Base-by-base conservation (phyloP, 805 yeast genomes). In the Wickerhamiella azyma region DNA sequence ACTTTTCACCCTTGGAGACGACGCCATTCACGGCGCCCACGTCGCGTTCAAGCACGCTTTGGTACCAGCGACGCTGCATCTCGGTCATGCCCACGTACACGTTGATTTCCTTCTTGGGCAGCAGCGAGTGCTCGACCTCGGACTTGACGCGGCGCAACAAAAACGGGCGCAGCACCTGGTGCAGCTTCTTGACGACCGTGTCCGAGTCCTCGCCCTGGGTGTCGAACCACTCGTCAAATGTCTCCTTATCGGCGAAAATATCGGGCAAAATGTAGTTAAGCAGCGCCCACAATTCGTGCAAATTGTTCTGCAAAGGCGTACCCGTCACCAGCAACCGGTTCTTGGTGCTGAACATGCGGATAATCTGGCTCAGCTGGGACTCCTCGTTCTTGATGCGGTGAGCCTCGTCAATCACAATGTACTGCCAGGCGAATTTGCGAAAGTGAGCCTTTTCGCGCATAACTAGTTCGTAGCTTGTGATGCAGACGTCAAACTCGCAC, bases 21-120 rank as follows among this genome's bases (percentile, higher is more conserved):
- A 81, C 94, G 35, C 97, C 97, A 63, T 89, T 89, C 7, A 89
- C 96, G 0, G 96, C 96, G 61, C 85, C 95, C 45, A 89, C 84
- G 57, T 89, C 96, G 57, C 86, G 89, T 60, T 88, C 96, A 47
- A 92, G 66, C 46, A 89, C 67, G 52, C 80, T 80, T 60, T 81
- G 81, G 63, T 89, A 89, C 97, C 97, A 89, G 57, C 77, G 75
- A 24, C 80, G 67, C 66, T 89, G 97, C 97, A 89, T 89, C 26
- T 82, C 86, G 0, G 94, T 77, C 96, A 89, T 86, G 9, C 94
- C 94, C 38, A 88, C 82, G 59, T 89, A 89, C 30, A 92, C 70
- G 54, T 89, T 89, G 39, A 82, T 69, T 64, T 92, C 97, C 48
- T 83, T 81, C 60, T 92, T 92, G 5, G 97, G 97, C 33, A 86